Evolutionary conservation across 208 protist species (phyloP).

Genomic region (Vickermania spadyakhi): DNA sequence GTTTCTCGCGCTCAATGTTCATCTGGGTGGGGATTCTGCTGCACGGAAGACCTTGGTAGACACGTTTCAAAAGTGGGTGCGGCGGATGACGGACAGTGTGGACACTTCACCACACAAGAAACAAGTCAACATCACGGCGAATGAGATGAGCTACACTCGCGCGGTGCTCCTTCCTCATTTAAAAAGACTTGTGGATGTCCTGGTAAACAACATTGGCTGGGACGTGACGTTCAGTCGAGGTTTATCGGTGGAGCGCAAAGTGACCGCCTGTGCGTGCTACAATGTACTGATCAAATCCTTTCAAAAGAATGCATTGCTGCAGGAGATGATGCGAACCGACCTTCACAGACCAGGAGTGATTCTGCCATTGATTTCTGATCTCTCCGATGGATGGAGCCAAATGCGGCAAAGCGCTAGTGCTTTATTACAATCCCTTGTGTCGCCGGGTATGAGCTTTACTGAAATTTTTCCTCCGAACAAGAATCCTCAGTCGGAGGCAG

Average conservation of each 20-base stretch:
- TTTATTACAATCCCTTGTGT: conserved; percentile 21
- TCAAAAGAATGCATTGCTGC: background rate
- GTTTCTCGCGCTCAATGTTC: conserved; percentile 70
- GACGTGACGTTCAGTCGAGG: conserved; percentile 9
- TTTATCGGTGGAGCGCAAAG: conserved; percentile 51
- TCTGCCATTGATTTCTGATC: conserved; percentile 30
- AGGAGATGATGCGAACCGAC: conserved; percentile 5
- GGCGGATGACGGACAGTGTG: conserved; percentile 39
- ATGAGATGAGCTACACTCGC: background rate
- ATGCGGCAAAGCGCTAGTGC: conserved; percentile 32
- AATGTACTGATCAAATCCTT: conserved; percentile 16
- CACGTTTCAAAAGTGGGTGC: conserved; percentile 60
- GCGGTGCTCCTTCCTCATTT: conserved; percentile 26
- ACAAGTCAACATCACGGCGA: background rate
- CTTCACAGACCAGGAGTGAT: conserved; percentile 27
- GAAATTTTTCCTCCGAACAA: conserved; percentile 5
- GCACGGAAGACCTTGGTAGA: conserved; percentile 55
- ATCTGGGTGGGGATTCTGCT: conserved; percentile 70
- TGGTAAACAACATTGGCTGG: conserved; percentile 50
- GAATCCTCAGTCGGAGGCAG: background rate
- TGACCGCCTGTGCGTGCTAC: conserved; percentile 45
- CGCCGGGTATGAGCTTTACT: background rate
- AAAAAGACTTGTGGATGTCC: conserved; percentile 15
- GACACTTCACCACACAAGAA: background rate
- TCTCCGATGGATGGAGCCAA: conserved; percentile 72